Evolutionary conservation across 2,329 filamentous ascomycete genomes (phyloP).

Genomic region (Xylariaceae sp.): DNA sequence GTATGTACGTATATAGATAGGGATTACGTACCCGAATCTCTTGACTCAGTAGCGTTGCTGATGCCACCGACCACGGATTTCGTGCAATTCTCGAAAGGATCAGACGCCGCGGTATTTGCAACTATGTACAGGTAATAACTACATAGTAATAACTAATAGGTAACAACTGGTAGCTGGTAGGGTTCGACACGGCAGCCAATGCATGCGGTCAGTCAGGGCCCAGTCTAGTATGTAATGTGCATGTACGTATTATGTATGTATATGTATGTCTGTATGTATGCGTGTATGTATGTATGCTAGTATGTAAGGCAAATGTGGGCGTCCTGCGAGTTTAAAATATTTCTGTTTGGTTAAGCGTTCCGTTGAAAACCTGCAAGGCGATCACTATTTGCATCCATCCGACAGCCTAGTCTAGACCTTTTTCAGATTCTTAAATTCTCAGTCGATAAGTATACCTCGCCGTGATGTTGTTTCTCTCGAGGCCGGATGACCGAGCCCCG

Average conservation of each 20-base stretch:
- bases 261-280: too few species aligned
- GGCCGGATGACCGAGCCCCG: not conserved
- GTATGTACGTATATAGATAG: not conserved
- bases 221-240: constrained; percentile 24
- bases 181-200: constrained; percentile 41
- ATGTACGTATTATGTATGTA: constrained; percentile 10
- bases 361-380: constrained; percentile 21
- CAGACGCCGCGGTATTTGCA: constrained; percentile 10
- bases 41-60: constrained; percentile 7
- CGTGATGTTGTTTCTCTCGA: too few species aligned
- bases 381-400: constrained; percentile 12
- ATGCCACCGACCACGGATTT: not conserved
- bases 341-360: constrained; percentile 20
- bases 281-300: constrained; percentile 11
- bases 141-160: too few species aligned
- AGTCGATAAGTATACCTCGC: not conserved
- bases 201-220: constrained; percentile 42
- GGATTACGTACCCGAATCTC: constrained; percentile 6
- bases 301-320: constrained; percentile 31
- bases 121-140: too few species aligned
- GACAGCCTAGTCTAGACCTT: not conserved
- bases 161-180: constrained; percentile 26
- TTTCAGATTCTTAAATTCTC: not conserved
- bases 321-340: constrained; percentile 32
- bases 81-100: not conserved